phyloP scores from a whole-genome alignment of 768 basidiomycete species.

The Collybiopsis confluens region DNA sequence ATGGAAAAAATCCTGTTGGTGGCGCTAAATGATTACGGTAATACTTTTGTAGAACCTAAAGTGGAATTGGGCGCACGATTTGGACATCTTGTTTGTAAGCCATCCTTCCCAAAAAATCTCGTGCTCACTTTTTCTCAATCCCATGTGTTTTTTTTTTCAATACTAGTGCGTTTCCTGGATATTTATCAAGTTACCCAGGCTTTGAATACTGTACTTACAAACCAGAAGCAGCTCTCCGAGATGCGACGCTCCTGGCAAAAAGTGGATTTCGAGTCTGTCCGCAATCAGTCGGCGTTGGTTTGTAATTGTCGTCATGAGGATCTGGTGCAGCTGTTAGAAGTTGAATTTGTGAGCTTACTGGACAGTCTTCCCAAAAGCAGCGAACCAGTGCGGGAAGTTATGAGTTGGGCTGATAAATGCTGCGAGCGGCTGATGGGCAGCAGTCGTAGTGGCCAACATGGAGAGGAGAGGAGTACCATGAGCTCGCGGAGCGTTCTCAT shows the following conservation, averaged over 20 bases:
- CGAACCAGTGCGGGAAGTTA: constrained; percentile 82
- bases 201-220: constrained; percentile 81
- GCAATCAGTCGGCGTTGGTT: constrained; percentile 89
- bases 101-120: too few species aligned
- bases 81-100: constrained; percentile 84
- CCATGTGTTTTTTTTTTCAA: too few species aligned
- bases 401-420: constrained; percentile 90
- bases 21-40: constrained; percentile 78
- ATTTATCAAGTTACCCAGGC: constrained; percentile 92
- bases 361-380: constrained; percentile 66
- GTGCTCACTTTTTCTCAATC: too few species aligned
- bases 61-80: constrained; percentile 89
- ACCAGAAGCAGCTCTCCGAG: constrained; percentile 78
- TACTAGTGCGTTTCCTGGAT: constrained; percentile 85
- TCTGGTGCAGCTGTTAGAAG: constrained; percentile 77
- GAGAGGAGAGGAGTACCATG: constrained; percentile 78
- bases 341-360: constrained; percentile 77
- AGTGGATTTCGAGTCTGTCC: constrained; percentile 86
- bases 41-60: constrained; percentile 88
- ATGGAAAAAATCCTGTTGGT: constrained; percentile 87
- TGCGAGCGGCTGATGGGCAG: constrained; percentile 79
- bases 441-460: constrained; percentile 47
- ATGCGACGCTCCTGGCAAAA: constrained; percentile 88
- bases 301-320: constrained; percentile 93
- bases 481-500: constrained; percentile 85